Evolutionary conservation across 495 filamentous ascomycete species (phyloP).

Genomic region (Peziza echinospora): DNA sequence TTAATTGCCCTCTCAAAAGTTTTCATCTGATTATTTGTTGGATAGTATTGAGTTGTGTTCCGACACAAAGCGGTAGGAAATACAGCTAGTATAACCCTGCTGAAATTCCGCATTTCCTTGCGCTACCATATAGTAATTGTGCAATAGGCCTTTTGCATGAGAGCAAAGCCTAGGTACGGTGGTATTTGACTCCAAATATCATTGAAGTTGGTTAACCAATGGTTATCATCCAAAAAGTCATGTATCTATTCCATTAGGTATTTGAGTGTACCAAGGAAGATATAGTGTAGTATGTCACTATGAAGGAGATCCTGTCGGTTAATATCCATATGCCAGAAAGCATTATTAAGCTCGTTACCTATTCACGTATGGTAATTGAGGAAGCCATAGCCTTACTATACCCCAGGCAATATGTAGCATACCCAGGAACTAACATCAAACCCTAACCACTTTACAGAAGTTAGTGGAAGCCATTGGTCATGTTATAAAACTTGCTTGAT

Average conservation of each 20-base stretch:
- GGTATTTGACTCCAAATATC: slow-evolving; percentile 1
- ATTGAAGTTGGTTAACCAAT: neutral
- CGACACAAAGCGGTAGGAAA: no score
- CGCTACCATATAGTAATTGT: neutral
- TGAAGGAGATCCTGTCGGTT: neutral
- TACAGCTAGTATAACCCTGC: no score
- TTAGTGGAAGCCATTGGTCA: no score
- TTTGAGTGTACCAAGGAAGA: slow-evolving; percentile 1
- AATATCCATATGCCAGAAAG: neutral
- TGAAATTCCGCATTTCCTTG: no score
- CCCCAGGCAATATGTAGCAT: no score
- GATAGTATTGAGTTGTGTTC: no score
- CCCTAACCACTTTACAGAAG: no score
- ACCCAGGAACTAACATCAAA: no score
- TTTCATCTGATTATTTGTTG: no score
- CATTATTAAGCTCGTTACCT: neutral
- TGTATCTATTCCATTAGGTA: slow-evolving; percentile 5
- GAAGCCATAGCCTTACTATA: no score
- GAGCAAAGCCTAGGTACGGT: neutral
- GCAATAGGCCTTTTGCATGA: neutral
- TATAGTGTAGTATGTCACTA: neutral
- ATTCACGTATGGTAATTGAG: no score
- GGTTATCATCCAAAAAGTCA: neutral
- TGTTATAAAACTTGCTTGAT: no score
- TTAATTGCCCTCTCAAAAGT: neutral